Conservation (phyloP, 306 rosid genomes). For the Begonia masoniana region DNA sequence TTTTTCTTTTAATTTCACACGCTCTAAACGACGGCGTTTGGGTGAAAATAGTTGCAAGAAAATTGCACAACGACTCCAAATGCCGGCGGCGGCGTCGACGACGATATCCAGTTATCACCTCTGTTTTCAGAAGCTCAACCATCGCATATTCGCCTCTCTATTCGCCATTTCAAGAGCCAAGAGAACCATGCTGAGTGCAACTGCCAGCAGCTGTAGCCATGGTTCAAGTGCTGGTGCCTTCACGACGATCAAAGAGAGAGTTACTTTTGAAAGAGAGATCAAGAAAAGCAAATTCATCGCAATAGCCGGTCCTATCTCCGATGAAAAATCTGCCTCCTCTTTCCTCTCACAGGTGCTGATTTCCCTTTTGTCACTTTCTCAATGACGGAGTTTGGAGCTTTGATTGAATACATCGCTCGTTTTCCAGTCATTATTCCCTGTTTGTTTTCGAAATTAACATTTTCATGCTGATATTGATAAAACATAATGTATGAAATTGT, state of each 20-base stretch:
- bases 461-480: too few species aligned
- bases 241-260: conserved; percentile 54
- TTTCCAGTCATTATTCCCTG: not conserved
- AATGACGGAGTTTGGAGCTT: too few species aligned
- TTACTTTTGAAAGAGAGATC: conserved; percentile 50
- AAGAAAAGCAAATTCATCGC: conserved; percentile 94
- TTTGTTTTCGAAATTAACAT: not conserved
- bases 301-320: conserved; percentile 57
- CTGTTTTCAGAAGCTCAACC: conserved; percentile 8
- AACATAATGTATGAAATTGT: too few species aligned
- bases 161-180: conserved; percentile 20
- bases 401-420: too few species aligned
- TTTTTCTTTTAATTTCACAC: too few species aligned
- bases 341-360: conserved; percentile 58
- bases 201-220: conserved; percentile 9
- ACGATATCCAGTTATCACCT: conserved; percentile 13
- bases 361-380: too few species aligned
- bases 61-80: not conserved
- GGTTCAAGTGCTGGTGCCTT: conserved; percentile 28
- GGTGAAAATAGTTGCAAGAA: too few species aligned
- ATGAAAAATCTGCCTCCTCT: conserved; percentile 65
- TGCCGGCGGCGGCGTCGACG: conserved; percentile 24
- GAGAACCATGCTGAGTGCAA: conserved; percentile 29
- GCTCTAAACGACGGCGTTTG: too few species aligned
- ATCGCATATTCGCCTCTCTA: conserved; percentile 31